Base-by-base conservation (phyloP, 768 basidiomycete genomes). In the Kwoniella heveanensis region DNA sequence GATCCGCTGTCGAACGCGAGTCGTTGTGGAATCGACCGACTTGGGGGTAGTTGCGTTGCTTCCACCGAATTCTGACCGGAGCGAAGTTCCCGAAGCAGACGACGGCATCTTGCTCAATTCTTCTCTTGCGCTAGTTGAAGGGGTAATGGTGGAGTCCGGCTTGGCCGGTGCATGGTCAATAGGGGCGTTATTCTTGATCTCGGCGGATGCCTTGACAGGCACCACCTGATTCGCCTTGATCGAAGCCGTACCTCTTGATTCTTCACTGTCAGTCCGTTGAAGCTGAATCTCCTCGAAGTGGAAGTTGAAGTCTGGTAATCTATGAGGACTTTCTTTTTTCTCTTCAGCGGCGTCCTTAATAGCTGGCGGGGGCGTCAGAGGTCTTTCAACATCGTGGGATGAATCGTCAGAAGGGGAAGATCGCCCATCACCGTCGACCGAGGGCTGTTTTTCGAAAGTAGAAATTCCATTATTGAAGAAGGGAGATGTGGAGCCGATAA, bases 1-100 rank as follows among this genome's bases (percentile, higher is more conserved):
- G 53, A 80, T 80, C 26, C 79, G 52, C 57, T 77, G 79, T 46
- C 79, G 57, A n/a, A 80, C 72, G 22, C 62, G 50, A n/a, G 70
- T 62, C 26, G 64, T 76, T 0, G 67, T 69, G 5, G 68, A 66
- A 19, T 55, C 62, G 4, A 19, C 39, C 39, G 39, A 44, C 26
- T 52, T 46, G 13, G 37, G 24, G 2, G 25, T 52, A n/a, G 47
- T 56, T 13, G 54, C 24, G 24, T 19, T 49, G 30, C 29, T 57
- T 19, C 49, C 57, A 25, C 50, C 62, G 30, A 66, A 58, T 19
- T 68, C 66, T 22, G 52, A 53, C 22, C 60, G 32, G 15, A 56
- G 25, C 13, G 57, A 62, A n/a, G 21, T 27, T 10, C 24, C n/a
- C 12, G 60, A 62, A 9, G 52, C 25, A 21, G 60, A 54, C 9